Evolutionary conservation across 805 yeast species (phyloP).

Genomic region (Kluyveromyces wickerhamii): DNA sequence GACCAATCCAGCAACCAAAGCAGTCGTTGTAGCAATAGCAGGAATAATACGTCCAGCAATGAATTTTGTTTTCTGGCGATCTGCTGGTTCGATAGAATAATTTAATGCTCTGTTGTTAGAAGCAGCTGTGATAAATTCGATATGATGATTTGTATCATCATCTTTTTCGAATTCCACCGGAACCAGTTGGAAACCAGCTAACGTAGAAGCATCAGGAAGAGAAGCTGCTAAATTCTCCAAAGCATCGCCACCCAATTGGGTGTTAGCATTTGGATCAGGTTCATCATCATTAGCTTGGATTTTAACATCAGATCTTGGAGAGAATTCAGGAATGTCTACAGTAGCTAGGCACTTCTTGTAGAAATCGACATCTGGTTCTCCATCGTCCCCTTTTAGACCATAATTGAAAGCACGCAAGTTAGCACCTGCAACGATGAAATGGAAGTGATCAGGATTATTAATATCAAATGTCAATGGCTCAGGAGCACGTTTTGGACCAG

Average conservation of each 20-base stretch:
- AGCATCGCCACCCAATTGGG: slow-evolving; percentile 49
- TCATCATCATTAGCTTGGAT: slow-evolving; percentile 85
- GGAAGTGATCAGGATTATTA: slow-evolving; percentile 66
- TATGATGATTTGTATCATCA: slow-evolving; percentile 94
- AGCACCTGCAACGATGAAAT: slow-evolving; percentile 83
- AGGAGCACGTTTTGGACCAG: slow-evolving; percentile 97
- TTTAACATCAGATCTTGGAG: slow-evolving; percentile 65
- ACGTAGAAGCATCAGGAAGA: slow-evolving; percentile 79
- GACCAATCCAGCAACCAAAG: slow-evolving; percentile 90
- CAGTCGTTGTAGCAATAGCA: slow-evolving; percentile 99
- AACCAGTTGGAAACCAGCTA: slow-evolving; percentile 78
- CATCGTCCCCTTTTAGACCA: slow-evolving; percentile 73
- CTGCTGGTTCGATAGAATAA: slow-evolving; percentile 83
- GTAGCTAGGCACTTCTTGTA: slow-evolving; percentile 48
- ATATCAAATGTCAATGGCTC: slow-evolving; percentile 73
- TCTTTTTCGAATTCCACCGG: slow-evolving; percentile 98
- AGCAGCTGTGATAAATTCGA: slow-evolving; percentile 91
- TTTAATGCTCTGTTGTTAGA: slow-evolving; percentile 93
- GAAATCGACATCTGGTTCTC: slow-evolving; percentile 37
- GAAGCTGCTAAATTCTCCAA: slow-evolving; percentile 62
- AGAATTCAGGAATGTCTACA: slow-evolving; percentile 52
- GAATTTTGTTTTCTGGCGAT: slow-evolving; percentile 83
- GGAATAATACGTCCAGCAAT: slow-evolving; percentile 98
- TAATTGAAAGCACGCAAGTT: slow-evolving; percentile 84
- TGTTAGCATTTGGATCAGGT: slow-evolving; percentile 69